A percentile compares a stretch with the other conserved stretches of the same genome.
Evolutionary conservation across 108 stramenopile genomes (phyloP).

Genomic region (Cyclotella choctawhatcheeana): DNA sequence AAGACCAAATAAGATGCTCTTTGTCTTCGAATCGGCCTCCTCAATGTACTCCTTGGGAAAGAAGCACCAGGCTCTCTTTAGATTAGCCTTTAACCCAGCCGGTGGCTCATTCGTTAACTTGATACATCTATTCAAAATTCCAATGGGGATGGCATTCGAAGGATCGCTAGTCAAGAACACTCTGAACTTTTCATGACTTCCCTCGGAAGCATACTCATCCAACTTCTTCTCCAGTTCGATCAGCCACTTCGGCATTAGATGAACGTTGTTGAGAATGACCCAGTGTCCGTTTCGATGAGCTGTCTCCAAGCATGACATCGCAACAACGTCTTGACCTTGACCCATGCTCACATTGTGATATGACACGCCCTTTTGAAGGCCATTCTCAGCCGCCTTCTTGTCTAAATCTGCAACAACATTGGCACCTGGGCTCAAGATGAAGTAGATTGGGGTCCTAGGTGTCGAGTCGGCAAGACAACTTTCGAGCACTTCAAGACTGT

Average conservation of each 20-base stretch:
- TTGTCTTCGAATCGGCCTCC: conserved; percentile 87
- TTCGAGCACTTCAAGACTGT: conserved; percentile 80
- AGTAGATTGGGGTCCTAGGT: conserved; percentile 89
- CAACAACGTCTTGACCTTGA: conserved; percentile 91
- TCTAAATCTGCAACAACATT: conserved; percentile 92
- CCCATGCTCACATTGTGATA: conserved; percentile 96
- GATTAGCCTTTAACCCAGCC: conserved; percentile 90
- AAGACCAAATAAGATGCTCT: conserved; percentile 89
- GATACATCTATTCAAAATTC: conserved; percentile 91
- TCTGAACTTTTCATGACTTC: conserved; percentile 86
- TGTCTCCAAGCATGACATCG: conserved; percentile 86
- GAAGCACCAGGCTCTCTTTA: conserved; percentile 92
- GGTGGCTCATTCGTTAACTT: conserved; percentile 95
- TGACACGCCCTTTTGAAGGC: conserved; percentile 78
- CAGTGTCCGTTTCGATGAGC: conserved; percentile 92
- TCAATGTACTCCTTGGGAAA: conserved; percentile 87
- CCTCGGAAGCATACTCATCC: conserved; percentile 83
- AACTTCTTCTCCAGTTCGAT: conserved; percentile 90
- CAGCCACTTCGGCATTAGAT: conserved; percentile 92
- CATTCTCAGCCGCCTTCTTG: conserved; percentile 78
- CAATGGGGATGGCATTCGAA: conserved; percentile 84
- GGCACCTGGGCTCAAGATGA: conserved; percentile 91
- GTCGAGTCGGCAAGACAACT: conserved; percentile 76
- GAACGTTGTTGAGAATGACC: conserved; percentile 94
- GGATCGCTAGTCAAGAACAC: conserved; percentile 90